Base-by-base conservation (phyloP, 345 rosid genomes). In the Cochlearia excelsa region DNA sequence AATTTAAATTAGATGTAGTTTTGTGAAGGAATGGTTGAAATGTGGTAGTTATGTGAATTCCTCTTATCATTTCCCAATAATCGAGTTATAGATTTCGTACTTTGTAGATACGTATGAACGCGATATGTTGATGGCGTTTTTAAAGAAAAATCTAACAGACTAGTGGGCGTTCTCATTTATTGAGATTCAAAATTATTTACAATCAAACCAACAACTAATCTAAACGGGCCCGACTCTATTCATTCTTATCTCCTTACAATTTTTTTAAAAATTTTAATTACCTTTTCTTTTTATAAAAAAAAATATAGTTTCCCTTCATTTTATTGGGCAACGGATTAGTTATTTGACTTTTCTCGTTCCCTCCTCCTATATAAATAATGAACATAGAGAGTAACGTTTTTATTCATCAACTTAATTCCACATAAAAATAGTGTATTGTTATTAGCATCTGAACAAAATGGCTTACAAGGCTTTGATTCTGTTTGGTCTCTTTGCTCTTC, bases 401-500 rank as follows among this genome's bases (percentile, higher is more conserved):
- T 35, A 16, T 39, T 26, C 60, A 68, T 51, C 49, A 16, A 68
- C 66, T 39, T 65, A 48, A 16, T 31, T 30, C 7, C 7, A n/a
- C 16, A 9, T 42, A 39, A 57, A 42, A 37, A 38, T 30, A 58
- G 51, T 44, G 7, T 66, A 28, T 41, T 42, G 34, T 37, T 37
- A 5, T 8, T 4, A 50, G 45, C 10, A 58, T 3, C 37, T 45
- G 23, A 68, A 10, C 3, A 53, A 26, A 46, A 68, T 68, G 73
- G 67, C 49, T 54, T 68, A 66, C 45, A 68, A 68, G 48, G 5
- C 54, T 52, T 60, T 68, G 72, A 1, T 60, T 54, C 23, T 68
- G 23, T 54, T 68, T 34, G 73, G 73, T 60, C 48, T 68, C 61
- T 38, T 68, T 61, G 61, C 55, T 23, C 9, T 68, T 60, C 55